Percentiles rank a stretch among this genome's conserved stretches.
Evolutionary conservation across 176 grass and related monocot genomes (phyloP).

Genomic region (Urochloa ruziziensis): DNA sequence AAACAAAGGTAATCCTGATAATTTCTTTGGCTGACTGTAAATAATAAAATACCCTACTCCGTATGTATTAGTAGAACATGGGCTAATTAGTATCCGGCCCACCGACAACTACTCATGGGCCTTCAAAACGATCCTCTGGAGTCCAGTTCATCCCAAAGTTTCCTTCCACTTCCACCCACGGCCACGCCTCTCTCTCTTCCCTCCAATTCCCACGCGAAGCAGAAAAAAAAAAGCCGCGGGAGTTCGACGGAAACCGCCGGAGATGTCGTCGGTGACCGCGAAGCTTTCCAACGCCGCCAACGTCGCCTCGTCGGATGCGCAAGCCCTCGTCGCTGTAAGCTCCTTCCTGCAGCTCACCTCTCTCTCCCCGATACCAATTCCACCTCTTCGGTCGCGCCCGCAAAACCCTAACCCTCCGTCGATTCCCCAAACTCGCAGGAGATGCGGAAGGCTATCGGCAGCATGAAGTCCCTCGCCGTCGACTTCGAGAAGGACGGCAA

Average conservation of each 20-base stretch:
- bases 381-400: not conserved
- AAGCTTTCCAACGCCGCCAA: conserved; percentile 48
- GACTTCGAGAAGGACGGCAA: conserved; percentile 62
- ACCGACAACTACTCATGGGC: not conserved
- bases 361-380: not conserved
- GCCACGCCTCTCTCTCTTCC: not conserved
- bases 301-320: conserved; percentile 42
- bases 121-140: not conserved
- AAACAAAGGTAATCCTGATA: not conserved
- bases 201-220: not conserved
- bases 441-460: conserved; percentile 62
- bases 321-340: conserved; percentile 57
- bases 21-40: not conserved
- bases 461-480: conserved; percentile 64
- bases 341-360: not conserved
- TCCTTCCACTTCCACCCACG: not conserved
- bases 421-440: conserved; percentile 62
- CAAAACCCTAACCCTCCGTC: conserved; percentile 43
- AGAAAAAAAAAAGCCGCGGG: not conserved
- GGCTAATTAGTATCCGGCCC: not conserved
- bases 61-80: not conserved
- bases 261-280: conserved; percentile 35
- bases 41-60: too few relatives aligned
- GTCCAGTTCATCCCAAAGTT: too few relatives aligned
- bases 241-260: not conserved